Percentiles rank a stretch among this genome's conserved stretches.
phyloP scores from a whole-genome alignment of 768 basidiomycete genomes.

The Lanmaoa rubissima region DNA sequence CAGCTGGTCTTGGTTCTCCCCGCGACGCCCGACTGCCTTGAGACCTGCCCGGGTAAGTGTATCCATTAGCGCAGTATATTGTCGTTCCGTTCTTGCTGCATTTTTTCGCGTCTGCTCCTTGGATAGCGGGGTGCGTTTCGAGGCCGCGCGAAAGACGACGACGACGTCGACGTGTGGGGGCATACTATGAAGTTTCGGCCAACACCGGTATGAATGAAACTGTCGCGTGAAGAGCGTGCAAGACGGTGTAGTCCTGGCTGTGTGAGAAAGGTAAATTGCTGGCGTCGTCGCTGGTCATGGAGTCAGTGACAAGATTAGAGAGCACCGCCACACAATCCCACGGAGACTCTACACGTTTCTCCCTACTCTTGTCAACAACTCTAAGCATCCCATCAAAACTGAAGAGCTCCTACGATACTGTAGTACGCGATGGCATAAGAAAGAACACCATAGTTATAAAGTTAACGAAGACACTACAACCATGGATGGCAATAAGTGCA shows the following conservation, averaged over 20 bases:
- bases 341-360: too few relatives aligned
- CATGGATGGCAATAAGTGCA: slow-evolving; percentile 4
- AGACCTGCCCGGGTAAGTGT: slow-evolving; percentile 62
- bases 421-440: slow-evolving; percentile 10
- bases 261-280: not conserved
- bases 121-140: slow-evolving; percentile 39
- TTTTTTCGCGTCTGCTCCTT: slow-evolving; percentile 65
- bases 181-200: slow-evolving; percentile 25
- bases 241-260: not conserved
- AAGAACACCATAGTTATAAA: slow-evolving; percentile 13
- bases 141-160: slow-evolving; percentile 61
- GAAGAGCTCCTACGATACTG: not conserved
- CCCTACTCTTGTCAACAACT: too few relatives aligned
- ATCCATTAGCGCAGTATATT: slow-evolving; percentile 64
- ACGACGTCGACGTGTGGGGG: slow-evolving; percentile 70
- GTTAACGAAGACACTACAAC: slow-evolving; percentile 10
- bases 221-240: not conserved
- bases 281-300: not conserved
- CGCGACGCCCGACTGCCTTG: slow-evolving; percentile 69
- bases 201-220: not conserved
- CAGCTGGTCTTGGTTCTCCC: slow-evolving; percentile 73
- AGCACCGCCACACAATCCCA: not conserved
- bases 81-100: slow-evolving; percentile 60
- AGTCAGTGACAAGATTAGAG: too few relatives aligned
- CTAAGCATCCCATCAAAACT: not conserved